Evolutionary conservation across 2,329 filamentous ascomycete species (phyloP).

Genomic region (Pseudonectria buxi): DNA sequence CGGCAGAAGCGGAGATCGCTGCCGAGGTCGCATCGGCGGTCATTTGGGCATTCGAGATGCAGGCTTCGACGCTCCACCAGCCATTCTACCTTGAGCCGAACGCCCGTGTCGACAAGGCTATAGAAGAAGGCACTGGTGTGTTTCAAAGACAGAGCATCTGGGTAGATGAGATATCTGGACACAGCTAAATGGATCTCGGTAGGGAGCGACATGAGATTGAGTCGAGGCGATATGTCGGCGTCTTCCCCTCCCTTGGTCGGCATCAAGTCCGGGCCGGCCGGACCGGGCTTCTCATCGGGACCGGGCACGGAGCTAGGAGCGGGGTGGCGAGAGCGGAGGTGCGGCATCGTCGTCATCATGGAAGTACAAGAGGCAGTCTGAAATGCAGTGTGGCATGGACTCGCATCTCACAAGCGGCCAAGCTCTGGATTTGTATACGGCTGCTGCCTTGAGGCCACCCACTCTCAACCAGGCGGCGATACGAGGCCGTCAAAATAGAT

Average conservation of each 20-base stretch:
- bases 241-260: too few relatives aligned
- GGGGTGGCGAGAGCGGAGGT: constrained; percentile 3
- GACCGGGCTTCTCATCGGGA: not conserved
- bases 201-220: constrained; percentile 45
- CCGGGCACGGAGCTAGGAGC: constrained; percentile 14
- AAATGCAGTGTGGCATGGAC: too few relatives aligned
- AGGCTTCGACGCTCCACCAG: constrained; percentile 55
- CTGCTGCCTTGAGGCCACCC: constrained; percentile 18
- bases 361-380: not conserved
- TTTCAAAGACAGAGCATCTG: constrained; percentile 64
- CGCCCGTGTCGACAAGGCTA: constrained; percentile 56
- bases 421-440: constrained; percentile 16
- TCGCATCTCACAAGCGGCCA: constrained; percentile 2
- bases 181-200: constrained; percentile 63
- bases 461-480: constrained; percentile 7
- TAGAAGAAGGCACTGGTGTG: constrained; percentile 60
- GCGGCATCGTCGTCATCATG: not conserved
- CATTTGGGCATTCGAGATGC: constrained; percentile 59
- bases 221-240: not conserved
- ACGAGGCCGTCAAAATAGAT: constrained; percentile 10
- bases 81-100: constrained; percentile 62
- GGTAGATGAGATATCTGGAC: constrained; percentile 54
- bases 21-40: constrained; percentile 48
- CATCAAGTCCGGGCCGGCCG: too few relatives aligned
- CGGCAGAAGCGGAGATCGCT: constrained; percentile 55